These are phyloP conservation scores for Fomitopsis betulina DNA, from an alignment of 1,284 basidiomycete genomes.

Conservation along the genomic window DNA sequence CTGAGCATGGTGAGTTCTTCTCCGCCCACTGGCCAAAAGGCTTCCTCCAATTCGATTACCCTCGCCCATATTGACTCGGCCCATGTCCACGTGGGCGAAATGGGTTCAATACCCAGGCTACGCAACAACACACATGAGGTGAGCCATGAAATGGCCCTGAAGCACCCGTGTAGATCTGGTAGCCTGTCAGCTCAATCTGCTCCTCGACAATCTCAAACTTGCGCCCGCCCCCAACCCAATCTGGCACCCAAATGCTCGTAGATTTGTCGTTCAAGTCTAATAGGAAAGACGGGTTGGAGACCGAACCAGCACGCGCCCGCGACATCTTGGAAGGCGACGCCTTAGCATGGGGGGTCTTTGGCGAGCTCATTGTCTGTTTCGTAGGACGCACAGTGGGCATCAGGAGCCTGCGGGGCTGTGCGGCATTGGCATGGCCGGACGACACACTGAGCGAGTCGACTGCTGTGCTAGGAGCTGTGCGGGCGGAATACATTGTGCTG, in stretches of 20 bases:
- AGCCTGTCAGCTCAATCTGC: conserved; percentile 46
- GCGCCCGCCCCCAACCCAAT: conserved; percentile 35
- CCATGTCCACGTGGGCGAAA: conserved; percentile 33
- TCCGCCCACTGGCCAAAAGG: conserved; percentile 49
- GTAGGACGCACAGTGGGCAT: conserved; percentile 25
- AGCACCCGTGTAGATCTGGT: conserved; percentile 75
- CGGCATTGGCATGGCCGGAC: conserved; percentile 3
- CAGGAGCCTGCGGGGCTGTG: conserved; percentile 14
- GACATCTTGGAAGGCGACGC: conserved; percentile 18
- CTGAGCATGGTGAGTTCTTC: conserved; percentile 16
- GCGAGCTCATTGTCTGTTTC: conserved; percentile 7
- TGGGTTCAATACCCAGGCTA: conserved; percentile 35
- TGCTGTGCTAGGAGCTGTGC: conserved; percentile 10
- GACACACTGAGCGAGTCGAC: conserved; percentile 15
- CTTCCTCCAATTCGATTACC: conserved; percentile 54
- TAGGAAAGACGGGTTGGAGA: conserved; percentile 13
- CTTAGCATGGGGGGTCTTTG: conserved; percentile 13
- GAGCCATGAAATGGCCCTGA: not conserved
- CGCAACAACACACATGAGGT: not conserved
- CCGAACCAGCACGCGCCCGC: conserved; percentile 23
- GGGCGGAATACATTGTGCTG: not conserved
- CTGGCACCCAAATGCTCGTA: conserved; percentile 7
- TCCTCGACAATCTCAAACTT: conserved; percentile 45
- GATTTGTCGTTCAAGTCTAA: conserved; percentile 17
- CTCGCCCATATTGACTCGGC: conserved; percentile 55